These are phyloP conservation scores for Dictyostelium purpureum DNA, from an alignment of 78 protist species.

Conservation along the genomic window DNA sequence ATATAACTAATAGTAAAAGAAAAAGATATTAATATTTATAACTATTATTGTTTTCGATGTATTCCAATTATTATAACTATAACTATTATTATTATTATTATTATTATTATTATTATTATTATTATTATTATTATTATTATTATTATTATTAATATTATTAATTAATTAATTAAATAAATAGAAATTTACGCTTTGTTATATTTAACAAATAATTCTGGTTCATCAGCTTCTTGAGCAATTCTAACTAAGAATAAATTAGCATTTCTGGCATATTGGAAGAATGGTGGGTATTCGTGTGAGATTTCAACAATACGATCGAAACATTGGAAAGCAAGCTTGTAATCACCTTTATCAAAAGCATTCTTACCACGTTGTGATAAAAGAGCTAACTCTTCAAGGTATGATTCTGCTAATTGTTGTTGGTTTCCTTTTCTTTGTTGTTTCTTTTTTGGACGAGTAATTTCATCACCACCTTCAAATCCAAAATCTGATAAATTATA, in stretches of 20 bases:
- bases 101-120: neutral
- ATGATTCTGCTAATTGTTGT: neutral
- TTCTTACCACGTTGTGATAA: neutral
- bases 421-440: neutral
- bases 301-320: neutral
- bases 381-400: neutral
- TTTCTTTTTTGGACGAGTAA: neutral
- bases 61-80: neutral
- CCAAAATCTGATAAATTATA: neutral
- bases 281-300: neutral
- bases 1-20: neutral
- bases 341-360: neutral
- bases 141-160: neutral
- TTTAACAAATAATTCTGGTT: neutral
- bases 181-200: neutral
- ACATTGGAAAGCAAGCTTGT: neutral
- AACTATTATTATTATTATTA: neutral
- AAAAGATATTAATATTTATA: neutral
- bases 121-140: neutral
- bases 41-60: neutral
- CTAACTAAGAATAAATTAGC: neutral
- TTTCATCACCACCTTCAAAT: neutral
- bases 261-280: neutral
- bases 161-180: too few species aligned
- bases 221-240: neutral